A percentile compares a stretch with the other conserved stretches of the same genome.
phyloP scores from a whole-genome alignment of 768 basidiomycete genomes.

The Fibroporia radiculosa region DNA sequence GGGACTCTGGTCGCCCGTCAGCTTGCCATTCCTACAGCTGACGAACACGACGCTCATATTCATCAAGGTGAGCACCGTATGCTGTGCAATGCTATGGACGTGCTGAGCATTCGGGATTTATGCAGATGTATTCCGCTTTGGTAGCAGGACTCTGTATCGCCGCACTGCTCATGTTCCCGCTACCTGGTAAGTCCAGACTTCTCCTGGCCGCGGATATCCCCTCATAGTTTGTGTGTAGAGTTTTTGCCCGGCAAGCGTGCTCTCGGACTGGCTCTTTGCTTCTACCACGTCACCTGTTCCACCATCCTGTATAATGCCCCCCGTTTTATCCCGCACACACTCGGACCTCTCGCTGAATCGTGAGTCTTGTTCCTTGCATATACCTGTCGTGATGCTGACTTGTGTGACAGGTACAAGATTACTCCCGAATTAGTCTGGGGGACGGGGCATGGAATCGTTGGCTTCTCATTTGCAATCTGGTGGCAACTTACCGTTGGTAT shows the following conservation, averaged over 20 bases:
- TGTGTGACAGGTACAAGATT: conserved; percentile 38
- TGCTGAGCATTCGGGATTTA: not conserved
- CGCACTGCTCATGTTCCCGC: conserved; percentile 53
- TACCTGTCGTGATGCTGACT: not conserved
- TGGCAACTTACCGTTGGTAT: conserved; percentile 68
- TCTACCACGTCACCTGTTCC: conserved; percentile 70
- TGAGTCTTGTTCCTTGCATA: conserved; percentile 30
- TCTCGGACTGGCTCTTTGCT: conserved; percentile 63
- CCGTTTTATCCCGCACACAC: conserved; percentile 68
- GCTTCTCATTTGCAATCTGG: conserved; percentile 69
- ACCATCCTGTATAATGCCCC: conserved; percentile 72
- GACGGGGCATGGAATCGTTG: conserved; percentile 59
- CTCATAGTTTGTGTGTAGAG: conserved; percentile 32
- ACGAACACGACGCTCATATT: conserved; percentile 77
- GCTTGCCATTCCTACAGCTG: conserved; percentile 68
- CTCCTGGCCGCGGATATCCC: not conserved
- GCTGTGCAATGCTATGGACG: not conserved
- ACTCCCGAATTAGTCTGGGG: conserved; percentile 77
- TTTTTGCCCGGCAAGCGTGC: conserved; percentile 84
- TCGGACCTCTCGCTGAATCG: conserved; percentile 56
- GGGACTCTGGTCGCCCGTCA: conserved; percentile 55
- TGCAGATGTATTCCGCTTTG: conserved; percentile 63
- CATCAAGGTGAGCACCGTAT: conserved; percentile 48
- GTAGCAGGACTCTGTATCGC: conserved; percentile 53
- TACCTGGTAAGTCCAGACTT: conserved; percentile 50